These are phyloP conservation scores for Asterochloris sp. DNA, from an alignment of 139 green algal species.

Conservation along the genomic window DNA sequence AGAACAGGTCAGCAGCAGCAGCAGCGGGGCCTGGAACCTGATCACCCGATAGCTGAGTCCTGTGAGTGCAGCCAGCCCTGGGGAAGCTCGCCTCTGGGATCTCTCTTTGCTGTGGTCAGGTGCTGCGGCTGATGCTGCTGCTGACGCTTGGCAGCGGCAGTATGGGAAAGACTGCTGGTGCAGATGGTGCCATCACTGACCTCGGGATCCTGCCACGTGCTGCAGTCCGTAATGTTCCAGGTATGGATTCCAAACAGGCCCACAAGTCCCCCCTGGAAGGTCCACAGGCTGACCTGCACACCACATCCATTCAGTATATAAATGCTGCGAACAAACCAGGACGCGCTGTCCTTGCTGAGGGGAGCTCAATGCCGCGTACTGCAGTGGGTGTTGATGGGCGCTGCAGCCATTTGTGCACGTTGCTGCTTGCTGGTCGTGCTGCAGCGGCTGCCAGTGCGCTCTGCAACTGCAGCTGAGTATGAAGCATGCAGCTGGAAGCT, in stretches of 20 bases:
- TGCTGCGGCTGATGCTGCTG: too few relatives aligned
- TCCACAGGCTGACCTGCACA: conserved; percentile 52
- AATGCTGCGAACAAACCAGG: too few relatives aligned
- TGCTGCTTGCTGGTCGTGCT: background rate
- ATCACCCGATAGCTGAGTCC: too few relatives aligned
- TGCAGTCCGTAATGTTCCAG: conserved; percentile 42
- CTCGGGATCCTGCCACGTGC: conserved; percentile 13
- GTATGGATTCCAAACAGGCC: conserved; percentile 54
- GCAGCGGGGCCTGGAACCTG: too few relatives aligned
- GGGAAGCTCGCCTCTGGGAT: too few relatives aligned
- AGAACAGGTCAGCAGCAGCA: too few relatives aligned
- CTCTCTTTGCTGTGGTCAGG: too few relatives aligned
- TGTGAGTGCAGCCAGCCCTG: too few relatives aligned
- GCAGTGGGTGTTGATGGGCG: background rate
- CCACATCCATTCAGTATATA: background rate
- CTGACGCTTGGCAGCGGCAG: too few relatives aligned
- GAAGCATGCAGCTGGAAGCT: too few relatives aligned
- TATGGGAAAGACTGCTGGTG: background rate
- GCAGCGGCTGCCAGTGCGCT: background rate
- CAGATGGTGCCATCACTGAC: background rate
- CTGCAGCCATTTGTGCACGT: background rate
- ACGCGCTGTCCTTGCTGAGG: conserved; percentile 40
- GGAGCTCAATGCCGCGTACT: conserved; percentile 46
- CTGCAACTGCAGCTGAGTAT: conserved; percentile 23
- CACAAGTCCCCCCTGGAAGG: conserved; percentile 44